Base-by-base conservation (phyloP, 192 early-diverging fungal species). In the Podila epicladia region DNA sequence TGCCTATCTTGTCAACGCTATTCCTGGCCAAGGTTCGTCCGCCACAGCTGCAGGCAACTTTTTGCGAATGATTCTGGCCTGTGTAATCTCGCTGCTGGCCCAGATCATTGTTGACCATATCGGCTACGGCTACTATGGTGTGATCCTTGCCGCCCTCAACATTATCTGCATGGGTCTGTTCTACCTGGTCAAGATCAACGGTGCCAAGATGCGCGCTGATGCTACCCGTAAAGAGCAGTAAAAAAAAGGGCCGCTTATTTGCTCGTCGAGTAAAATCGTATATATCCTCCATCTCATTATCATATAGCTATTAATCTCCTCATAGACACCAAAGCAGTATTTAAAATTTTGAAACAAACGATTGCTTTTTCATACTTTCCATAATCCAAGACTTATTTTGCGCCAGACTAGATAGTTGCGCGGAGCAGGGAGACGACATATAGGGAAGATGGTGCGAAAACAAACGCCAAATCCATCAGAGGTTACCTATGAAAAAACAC, bases 21-120 rank as follows among this genome's bases (percentile, higher is more conserved):
- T 84, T 11, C 86, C 86, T 7, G 86, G 85, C 9, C 71, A 84
- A 32, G 85, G 85, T 15, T 83, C 86, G 2, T 85, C 84, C 26
- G 75, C 76, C 15, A 86, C 80, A 4, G 86, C 84, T 1, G 83
- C 82, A n/a, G 83, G 66, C 20, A 84, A 84, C 65, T 77, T 88
- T 68, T 63, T 82, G 60, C 64, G 83, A 2, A 83, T 86, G 82
- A 31, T 82, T 19, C 24, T 85, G 53, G 85, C 87, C 2, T 85
- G 79, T 72, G 62, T 83, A 17, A 70, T 83, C 28, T 83, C 82
- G 0, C 32, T 86, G 38, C 67, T 78, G 26, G 77, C 85, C 5
- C 75, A 83, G 53, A 82, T 82, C 3, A 82, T 88, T 65, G 74
- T 83, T 0, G 62, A 82, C 22, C 35, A 64, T 24, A 24, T 86